These are phyloP conservation scores for Fusarium succisae DNA, from an alignment of 2,329 filamentous ascomycete species.

Conservation along the genomic window DNA sequence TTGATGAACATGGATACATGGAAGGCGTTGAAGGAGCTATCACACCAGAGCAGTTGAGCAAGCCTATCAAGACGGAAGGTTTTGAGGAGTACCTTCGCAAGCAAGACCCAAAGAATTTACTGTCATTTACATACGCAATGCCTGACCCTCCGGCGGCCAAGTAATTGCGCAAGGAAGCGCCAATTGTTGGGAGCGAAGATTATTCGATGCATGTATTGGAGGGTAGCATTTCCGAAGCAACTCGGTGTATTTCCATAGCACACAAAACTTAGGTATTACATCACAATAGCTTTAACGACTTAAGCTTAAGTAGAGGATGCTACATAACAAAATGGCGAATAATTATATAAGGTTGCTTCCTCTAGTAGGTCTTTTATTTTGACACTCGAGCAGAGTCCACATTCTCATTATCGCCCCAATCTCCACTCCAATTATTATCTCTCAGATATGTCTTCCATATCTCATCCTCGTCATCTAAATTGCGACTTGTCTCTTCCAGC, in stretches of 20 bases:
- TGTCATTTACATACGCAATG: background rate
- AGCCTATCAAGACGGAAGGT: slow-evolving; percentile 39
- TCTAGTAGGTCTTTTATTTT: no score
- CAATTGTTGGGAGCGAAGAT: no score
- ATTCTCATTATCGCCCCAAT: no score
- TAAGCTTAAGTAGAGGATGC: accelerated
- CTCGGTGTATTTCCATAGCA: background rate
- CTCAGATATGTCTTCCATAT: no score
- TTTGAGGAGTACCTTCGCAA: slow-evolving; percentile 46
- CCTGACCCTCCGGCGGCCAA: background rate
- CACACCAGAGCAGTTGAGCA: slow-evolving; percentile 51
- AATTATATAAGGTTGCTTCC: no score
- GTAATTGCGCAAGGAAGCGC: background rate
- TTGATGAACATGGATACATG: slow-evolving; percentile 54
- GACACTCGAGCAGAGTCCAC: no score
- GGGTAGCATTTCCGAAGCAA: background rate
- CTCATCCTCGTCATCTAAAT: no score
- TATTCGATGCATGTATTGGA: no score
- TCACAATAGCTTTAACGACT: accelerated
- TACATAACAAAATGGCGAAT: no score
- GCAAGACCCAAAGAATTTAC: slow-evolving; percentile 16
- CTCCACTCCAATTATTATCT: no score
- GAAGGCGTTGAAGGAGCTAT: slow-evolving; percentile 51
- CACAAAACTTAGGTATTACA: accelerated
- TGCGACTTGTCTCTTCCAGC: no score